A percentile compares a stretch with the other conserved stretches of the same genome.
phyloP scores from a whole-genome alignment of 495 filamentous ascomycete species.

The Aspergillus egyptiacus region DNA sequence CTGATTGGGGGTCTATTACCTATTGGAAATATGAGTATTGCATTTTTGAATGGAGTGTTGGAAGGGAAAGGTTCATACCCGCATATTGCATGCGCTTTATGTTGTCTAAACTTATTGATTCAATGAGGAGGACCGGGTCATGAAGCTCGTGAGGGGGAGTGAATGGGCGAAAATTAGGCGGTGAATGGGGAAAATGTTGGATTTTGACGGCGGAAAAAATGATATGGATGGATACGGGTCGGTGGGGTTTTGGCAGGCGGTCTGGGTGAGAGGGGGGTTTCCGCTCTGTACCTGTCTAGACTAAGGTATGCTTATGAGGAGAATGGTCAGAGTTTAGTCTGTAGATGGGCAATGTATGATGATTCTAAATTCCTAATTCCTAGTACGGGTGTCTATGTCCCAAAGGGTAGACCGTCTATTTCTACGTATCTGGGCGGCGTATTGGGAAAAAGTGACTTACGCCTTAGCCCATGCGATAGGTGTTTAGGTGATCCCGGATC shows the following conservation, averaged over 20 bases:
- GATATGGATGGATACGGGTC: not conserved
- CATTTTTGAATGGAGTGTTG: not conserved
- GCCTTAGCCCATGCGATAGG: too few species aligned
- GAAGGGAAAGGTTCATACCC: not conserved
- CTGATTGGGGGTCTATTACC: constrained; percentile 59
- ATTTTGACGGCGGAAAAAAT: constrained; percentile 13
- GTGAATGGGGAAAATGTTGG: not conserved
- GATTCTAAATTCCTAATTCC: too few species aligned
- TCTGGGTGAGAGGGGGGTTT: too few species aligned
- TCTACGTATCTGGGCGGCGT: too few species aligned
- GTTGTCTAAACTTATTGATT: too few species aligned
- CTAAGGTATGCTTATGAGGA: too few species aligned
- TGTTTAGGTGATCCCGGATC: not conserved
- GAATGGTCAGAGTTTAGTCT: too few species aligned
- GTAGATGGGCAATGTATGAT: too few species aligned
- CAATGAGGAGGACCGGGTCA: not conserved
- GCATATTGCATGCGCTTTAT: not conserved
- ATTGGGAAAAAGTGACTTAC: too few species aligned
- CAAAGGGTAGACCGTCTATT: too few species aligned
- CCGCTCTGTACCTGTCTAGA: too few species aligned
- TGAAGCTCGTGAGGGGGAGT: constrained; percentile 5
- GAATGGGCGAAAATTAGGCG: constrained; percentile 5
- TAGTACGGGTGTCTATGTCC: too few species aligned
- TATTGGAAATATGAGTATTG: constrained; percentile 21
- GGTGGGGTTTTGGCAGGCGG: not conserved